Evolutionary conservation across 192 early-diverging fungal genomes (phyloP), one percentile per base, ranked within the genome.

Genomic region (Coemansia sp.): DNA sequence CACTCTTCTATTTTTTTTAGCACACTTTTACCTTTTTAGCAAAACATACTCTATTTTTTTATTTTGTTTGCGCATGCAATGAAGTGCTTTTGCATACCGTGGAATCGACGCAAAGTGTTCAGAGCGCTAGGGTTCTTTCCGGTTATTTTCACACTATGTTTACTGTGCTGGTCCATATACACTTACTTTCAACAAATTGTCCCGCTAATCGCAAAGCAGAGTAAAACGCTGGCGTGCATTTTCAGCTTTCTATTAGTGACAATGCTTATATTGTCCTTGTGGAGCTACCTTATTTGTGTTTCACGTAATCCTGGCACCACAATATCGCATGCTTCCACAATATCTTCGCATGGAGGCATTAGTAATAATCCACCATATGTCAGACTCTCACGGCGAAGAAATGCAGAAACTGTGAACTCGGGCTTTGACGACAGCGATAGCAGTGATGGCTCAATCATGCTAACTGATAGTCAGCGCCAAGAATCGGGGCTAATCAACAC

Each of bases 231-330:
- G 18, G 54, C 19, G 2, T 65, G 18, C 1, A 54, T 25, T n/a
- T 64, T 49, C 24, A 55, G 60, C 16, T 7, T 23, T 5, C 8
- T 59, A 26, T n/a, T 52, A 34, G 30, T 28, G 7, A 49, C 27
- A 18, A 24, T 73, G 18, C 52, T 63, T 38, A 19, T 61, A 16
- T 44, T 82, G 49, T 30, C 59, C 0, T 26, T 62, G 26, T 78
- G 75, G 75, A 60, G 71, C 58, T 78, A 82, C 44, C 55, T 55
- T 0, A 59, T 67, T 9, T 77, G 74, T 18, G 75, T 82, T 23
- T 54, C 65, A 19, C 19, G 49, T 0, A 59, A 62, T n/a, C 81
- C 81, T 0, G 81, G 81, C 8, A 65, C 54, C 44, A 56, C 71
- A 7, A 5, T 25, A 4, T 6, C 34, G 27, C 62, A 54, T 31